phyloP scores from a whole-genome alignment of 108 stramenopile genomes.

The Hondaea fermentalgiana region DNA sequence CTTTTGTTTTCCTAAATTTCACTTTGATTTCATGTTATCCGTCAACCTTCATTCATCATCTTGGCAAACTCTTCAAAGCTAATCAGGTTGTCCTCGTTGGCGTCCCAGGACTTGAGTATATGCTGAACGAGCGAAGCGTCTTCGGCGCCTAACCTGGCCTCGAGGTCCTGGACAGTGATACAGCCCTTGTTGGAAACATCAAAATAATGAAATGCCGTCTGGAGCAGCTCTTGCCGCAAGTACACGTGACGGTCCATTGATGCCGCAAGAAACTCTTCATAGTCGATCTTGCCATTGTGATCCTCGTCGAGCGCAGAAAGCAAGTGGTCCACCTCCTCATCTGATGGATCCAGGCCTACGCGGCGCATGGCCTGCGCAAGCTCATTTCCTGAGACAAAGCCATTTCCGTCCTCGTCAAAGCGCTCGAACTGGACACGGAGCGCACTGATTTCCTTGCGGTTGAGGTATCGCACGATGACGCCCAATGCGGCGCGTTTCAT shows the following conservation, averaged over 20 bases:
- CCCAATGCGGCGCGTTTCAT: background rate
- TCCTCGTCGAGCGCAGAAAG: background rate
- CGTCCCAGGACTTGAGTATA: background rate
- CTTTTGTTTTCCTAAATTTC: no score
- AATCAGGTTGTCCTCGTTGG: background rate
- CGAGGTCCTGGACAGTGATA: background rate
- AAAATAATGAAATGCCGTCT: slow-evolving; percentile 11
- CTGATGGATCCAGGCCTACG: background rate
- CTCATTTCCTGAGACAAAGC: background rate
- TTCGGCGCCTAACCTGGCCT: background rate
- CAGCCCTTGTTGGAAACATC: background rate
- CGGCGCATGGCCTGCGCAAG: slow-evolving; percentile 3
- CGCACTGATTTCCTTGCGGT: background rate
- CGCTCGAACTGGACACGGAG: background rate
- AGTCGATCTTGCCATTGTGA: slow-evolving; percentile 5
- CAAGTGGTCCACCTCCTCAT: background rate
- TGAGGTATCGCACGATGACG: background rate
- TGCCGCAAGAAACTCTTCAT: background rate
- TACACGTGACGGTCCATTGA: slow-evolving; percentile 12
- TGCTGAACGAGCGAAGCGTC: background rate
- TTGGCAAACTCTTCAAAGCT: background rate
- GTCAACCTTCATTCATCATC: background rate
- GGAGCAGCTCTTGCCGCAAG: slow-evolving; percentile 2
- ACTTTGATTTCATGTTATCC: background rate
- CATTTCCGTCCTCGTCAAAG: background rate